Evolutionary conservation across 495 filamentous ascomycete genomes (phyloP), one percentile per base, ranked within the genome.

Genomic region (Diplogelasinospora grovesii): DNA sequence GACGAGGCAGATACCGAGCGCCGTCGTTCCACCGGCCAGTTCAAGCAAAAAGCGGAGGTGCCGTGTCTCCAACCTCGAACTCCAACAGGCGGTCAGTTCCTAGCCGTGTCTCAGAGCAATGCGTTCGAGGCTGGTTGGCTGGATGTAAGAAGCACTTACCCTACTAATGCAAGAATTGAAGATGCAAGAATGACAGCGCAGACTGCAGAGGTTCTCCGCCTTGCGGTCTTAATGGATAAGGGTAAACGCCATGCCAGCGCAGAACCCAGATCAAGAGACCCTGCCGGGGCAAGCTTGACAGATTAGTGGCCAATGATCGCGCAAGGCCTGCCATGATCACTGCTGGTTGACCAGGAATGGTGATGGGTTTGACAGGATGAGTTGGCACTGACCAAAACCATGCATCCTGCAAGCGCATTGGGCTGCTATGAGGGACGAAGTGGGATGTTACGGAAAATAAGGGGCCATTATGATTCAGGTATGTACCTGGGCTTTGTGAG

Each of bases 381-480:
- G 41, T 27, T 43, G 41, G 41, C 41, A 43, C 30, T 22, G 39
- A 42, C 39, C 36, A 39, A 22, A 39, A 25, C 25, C 36, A 42
- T 34, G 39, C 39, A 42, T 42, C 15, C 15, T 22, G 39, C 18
- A 14, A 36, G 34, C 11, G n/a, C n/a, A n/a, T n/a, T n/a, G n/a
- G n/a, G n/a, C n/a, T n/a, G n/a, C n/a, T n/a, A n/a, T n/a, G n/a
- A n/a, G n/a, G n/a, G n/a, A n/a, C n/a, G n/a, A n/a, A n/a, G n/a
- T n/a, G n/a, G n/a, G n/a, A n/a, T n/a, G n/a, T n/a, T n/a, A n/a
- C n/a, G n/a, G n/a, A n/a, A n/a, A n/a, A n/a, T n/a, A n/a, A n/a
- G n/a, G n/a, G n/a, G n/a, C n/a, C n/a, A n/a, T n/a, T n/a, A n/a
- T n/a, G n/a, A n/a, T n/a, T n/a, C n/a, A n/a, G n/a, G n/a, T n/a